Conservation (phyloP, 2,329 filamentous ascomycete species). For the Mycocentrospora acerina region DNA sequence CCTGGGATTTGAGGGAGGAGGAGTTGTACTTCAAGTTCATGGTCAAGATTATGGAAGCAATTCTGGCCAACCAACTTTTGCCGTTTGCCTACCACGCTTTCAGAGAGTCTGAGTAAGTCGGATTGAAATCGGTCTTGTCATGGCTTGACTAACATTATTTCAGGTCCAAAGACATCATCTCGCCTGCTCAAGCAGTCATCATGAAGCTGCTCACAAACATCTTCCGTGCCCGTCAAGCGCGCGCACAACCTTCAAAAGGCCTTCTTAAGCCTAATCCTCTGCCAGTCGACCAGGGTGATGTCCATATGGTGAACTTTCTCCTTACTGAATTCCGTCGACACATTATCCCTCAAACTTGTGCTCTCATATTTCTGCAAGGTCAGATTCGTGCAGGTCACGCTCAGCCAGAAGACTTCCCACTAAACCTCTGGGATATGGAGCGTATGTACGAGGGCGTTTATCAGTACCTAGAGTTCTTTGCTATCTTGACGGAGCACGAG, state of each 20-base stretch:
- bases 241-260: constrained; percentile 35
- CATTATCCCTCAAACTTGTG: constrained; percentile 90
- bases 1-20: constrained; percentile 93
- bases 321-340: constrained; percentile 90
- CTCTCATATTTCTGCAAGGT: constrained; percentile 90
- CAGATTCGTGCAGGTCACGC: constrained; percentile 78
- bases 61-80: constrained; percentile 84
- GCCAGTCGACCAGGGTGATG: constrained; percentile 59
- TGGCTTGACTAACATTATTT: constrained; percentile 14
- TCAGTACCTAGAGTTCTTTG: constrained; percentile 92
- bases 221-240: constrained; percentile 64
- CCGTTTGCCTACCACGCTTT: constrained; percentile 92
- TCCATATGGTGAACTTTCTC: constrained; percentile 79
- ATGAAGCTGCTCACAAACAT: constrained; percentile 89
- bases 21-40: constrained; percentile 97
- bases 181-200: constrained; percentile 89
- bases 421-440: constrained; percentile 98
- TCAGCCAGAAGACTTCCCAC: constrained; percentile 82
- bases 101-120: constrained; percentile 59
- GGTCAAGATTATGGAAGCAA: constrained; percentile 90
- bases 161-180: constrained; percentile 87
- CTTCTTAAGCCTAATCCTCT: constrained; percentile 48
- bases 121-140: fast-evolving
- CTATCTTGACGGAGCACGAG: constrained; percentile 80
- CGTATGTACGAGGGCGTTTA: constrained; percentile 92